Conservation (phyloP, 257 asterid genomes). For the Solanum ossicruentum region DNA sequence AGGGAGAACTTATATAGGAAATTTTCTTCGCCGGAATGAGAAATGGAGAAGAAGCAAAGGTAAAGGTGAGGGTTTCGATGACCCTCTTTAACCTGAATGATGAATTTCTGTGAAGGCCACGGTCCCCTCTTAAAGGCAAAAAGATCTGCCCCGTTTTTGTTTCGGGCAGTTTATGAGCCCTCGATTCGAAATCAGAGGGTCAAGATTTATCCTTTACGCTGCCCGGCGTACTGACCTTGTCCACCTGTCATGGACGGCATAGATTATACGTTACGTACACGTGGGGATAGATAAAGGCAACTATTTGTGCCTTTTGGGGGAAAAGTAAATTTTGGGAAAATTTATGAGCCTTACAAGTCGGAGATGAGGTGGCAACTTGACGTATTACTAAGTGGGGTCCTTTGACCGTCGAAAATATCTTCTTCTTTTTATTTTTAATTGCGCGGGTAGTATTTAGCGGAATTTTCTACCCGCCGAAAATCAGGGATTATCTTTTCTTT, state of each 20-base stretch:
- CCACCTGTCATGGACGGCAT: conserved; percentile 16
- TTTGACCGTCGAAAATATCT: not conserved
- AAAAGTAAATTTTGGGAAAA: not conserved
- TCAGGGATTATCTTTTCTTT: not conserved
- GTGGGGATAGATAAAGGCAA: conserved; percentile 1
- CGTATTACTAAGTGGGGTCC: not conserved
- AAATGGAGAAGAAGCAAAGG: not conserved
- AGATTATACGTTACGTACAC: conserved; percentile 1
- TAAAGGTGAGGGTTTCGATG: conserved; percentile 7
- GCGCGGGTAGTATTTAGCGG: not conserved
- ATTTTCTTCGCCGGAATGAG: not conserved
- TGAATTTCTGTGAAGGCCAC: not conserved
- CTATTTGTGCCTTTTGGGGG: conserved; percentile 3
- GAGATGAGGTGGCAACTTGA: not conserved
- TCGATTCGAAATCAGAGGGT: conserved; percentile 4
- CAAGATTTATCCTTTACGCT: not conserved
- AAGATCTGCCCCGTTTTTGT: conserved; percentile 10
- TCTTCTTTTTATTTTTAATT: not conserved
- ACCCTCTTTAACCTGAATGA: conserved; percentile 2
- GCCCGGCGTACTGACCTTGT: conserved; percentile 12
- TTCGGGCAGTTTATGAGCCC: conserved; percentile 19
- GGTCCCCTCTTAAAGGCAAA: conserved; percentile 15
- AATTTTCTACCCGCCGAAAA: not conserved
- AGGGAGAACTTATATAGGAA: not conserved
- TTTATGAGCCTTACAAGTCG: not conserved